A percentile compares a stretch with the other conserved stretches of the same genome.
Evolutionary conservation across 192 early-diverging fungal genomes (phyloP).

Genomic region (Endogone sp.): DNA sequence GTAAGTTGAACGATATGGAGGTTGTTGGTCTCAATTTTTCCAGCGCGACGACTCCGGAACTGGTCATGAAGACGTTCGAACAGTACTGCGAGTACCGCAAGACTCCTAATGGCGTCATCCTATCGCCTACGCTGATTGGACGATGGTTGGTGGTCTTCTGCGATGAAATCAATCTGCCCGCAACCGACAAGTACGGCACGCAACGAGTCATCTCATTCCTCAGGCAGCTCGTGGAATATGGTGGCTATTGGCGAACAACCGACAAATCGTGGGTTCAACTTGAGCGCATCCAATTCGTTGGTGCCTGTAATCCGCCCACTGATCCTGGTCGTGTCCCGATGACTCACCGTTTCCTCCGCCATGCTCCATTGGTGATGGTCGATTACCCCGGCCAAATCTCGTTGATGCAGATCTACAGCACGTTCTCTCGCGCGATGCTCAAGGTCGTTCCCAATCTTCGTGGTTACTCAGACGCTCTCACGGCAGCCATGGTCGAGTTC

Average conservation of each 20-base stretch:
- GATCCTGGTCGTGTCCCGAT: constrained; percentile 97
- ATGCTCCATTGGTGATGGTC: constrained; percentile 95
- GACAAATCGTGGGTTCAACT: constrained; percentile 94
- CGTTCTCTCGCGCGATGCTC: constrained; percentile 88
- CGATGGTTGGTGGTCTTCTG: constrained; percentile 99
- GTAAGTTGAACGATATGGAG: constrained; percentile 92
- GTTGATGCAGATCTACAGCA: constrained; percentile 93
- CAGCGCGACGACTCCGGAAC: constrained; percentile 92
- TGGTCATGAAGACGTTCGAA: constrained; percentile 94
- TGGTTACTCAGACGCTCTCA: constrained; percentile 87
- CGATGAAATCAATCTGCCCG: constrained; percentile 99
- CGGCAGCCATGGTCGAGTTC: constrained; percentile 96
- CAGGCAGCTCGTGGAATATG: constrained; percentile 90
- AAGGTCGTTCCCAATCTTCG: constrained; percentile 88
- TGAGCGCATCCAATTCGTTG: constrained; percentile 98
- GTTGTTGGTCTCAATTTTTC: constrained; percentile 99
- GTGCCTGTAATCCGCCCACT: constrained; percentile 99
- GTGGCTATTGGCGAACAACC: constrained; percentile 92
- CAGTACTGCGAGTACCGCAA: constrained; percentile 98
- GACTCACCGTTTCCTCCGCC: constrained; percentile 93
- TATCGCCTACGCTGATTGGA: constrained; percentile 78
- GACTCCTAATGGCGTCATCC: constrained; percentile 84
- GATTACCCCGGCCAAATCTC: constrained; percentile 95
- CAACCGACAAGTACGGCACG: constrained; percentile 94
- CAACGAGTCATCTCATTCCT: constrained; percentile 97